Percentiles rank a stretch among this genome's conserved stretches.
These are phyloP conservation scores for Inga oerstediana DNA, from an alignment of 306 rosid genomes.

Conservation along the genomic window DNA sequence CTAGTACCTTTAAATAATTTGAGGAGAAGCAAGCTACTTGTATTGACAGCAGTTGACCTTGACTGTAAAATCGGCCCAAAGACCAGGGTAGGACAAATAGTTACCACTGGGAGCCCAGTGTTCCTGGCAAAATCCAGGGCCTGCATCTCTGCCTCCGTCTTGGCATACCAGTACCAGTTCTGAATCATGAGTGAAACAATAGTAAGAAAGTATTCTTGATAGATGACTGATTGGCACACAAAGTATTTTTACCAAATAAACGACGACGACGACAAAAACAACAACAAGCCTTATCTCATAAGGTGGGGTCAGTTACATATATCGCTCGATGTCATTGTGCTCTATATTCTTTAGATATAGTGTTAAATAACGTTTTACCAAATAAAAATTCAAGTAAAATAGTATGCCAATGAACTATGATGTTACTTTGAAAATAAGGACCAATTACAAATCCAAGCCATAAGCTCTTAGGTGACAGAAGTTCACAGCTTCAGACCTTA, in stretches of 20 bases:
- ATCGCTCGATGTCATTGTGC: no score
- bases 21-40: slow-evolving; percentile 60
- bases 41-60: slow-evolving; percentile 50
- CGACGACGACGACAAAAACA: no score
- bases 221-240: neutral
- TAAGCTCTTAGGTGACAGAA: neutral
- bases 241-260: neutral
- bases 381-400: neutral
- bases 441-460: slow-evolving; percentile 5
- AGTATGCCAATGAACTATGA: neutral
- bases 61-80: slow-evolving; percentile 69
- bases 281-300: no score
- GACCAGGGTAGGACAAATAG: slow-evolving; percentile 56
- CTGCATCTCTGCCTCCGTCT: slow-evolving; percentile 78
- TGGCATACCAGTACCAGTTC: slow-evolving; percentile 79
- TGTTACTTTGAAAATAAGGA: neutral
- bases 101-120: slow-evolving; percentile 56
- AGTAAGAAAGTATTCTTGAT: neutral
- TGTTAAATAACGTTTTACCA: neutral
- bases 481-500: slow-evolving; percentile 19
- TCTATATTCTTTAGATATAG: no score
- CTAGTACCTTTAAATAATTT: slow-evolving; percentile 57
- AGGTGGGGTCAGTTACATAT: no score
- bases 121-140: slow-evolving; percentile 57
- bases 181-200: slow-evolving; percentile 33